Conservation (phyloP, 208 protist genomes). For the Leishmania amazonensis region DNA sequence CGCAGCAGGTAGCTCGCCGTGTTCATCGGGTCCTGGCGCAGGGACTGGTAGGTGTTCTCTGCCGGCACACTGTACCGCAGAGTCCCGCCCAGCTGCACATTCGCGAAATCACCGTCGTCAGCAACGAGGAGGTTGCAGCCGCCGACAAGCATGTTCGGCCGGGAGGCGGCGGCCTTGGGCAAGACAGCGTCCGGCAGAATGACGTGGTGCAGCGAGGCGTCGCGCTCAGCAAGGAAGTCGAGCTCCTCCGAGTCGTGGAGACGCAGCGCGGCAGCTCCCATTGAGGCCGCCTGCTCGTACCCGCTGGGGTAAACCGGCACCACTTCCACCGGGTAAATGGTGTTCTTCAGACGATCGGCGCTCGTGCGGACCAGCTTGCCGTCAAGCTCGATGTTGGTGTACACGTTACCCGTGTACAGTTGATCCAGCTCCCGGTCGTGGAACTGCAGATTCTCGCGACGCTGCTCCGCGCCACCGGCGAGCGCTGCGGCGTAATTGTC, state of each 20-base stretch:
- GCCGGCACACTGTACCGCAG: slow-evolving; percentile 53
- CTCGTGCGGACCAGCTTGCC: slow-evolving; percentile 49
- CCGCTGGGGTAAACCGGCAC: slow-evolving; percentile 68
- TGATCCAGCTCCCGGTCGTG: slow-evolving; percentile 67
- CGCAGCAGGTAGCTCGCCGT: slow-evolving; percentile 77
- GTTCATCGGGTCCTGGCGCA: slow-evolving; percentile 56
- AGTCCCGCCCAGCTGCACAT: slow-evolving; percentile 20
- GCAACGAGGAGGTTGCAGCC: slow-evolving; percentile 67
- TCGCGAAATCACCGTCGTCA: slow-evolving; percentile 39
- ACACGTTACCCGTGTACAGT: slow-evolving; percentile 40
- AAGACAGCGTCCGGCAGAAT: slow-evolving; percentile 60
- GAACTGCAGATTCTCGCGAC: slow-evolving; percentile 61
- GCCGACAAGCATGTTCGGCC: slow-evolving; percentile 72
- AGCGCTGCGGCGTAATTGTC: slow-evolving; percentile 27
- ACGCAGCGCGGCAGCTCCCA: slow-evolving; percentile 20
- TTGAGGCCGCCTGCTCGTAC: slow-evolving; percentile 36
- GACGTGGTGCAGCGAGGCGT: slow-evolving; percentile 53
- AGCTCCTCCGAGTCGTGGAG: slow-evolving; percentile 28
- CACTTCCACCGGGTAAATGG: slow-evolving; percentile 80
- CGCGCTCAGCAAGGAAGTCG: slow-evolving; percentile 62
- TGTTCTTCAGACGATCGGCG: slow-evolving; percentile 33
- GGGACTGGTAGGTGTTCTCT: slow-evolving; percentile 71
- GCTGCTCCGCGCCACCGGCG: slow-evolving; percentile 42
- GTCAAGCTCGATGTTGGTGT: slow-evolving; percentile 52
- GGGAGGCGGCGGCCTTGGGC: slow-evolving; percentile 28